Evolutionary conservation across 352 stramenopile species (phyloP).

Genomic region (Lagenidium giganteum): DNA sequence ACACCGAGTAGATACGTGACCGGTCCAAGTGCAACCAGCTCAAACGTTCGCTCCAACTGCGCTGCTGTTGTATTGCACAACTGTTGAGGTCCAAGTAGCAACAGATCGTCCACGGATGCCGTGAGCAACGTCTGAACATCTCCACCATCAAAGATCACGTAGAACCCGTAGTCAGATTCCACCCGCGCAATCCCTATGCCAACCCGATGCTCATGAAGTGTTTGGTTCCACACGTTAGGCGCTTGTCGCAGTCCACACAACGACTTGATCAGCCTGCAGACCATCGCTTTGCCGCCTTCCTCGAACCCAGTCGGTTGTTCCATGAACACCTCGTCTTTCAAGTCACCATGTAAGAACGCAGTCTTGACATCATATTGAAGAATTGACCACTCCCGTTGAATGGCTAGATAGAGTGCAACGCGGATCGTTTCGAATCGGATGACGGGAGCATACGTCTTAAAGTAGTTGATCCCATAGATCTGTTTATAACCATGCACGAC

Average conservation of each 20-base stretch:
- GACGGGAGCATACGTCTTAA: conserved; percentile 7
- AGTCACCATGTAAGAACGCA: conserved; percentile 15
- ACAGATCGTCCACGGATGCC: conserved; percentile 5
- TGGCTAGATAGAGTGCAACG: background rate
- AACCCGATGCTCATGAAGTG: conserved; percentile 1
- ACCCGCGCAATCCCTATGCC: background rate
- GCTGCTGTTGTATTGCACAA: background rate
- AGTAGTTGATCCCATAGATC: conserved; percentile 2
- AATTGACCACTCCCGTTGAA: conserved; percentile 9
- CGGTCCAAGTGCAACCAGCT: conserved; percentile 1
- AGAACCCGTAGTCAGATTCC: conserved; percentile 4
- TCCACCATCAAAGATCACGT: background rate
- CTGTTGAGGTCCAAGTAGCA: background rate
- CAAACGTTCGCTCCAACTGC: background rate
- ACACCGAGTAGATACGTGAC: conserved; percentile 10
- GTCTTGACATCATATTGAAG: conserved; percentile 21
- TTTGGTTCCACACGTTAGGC: conserved; percentile 8
- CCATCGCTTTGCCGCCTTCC: background rate
- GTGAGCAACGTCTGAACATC: conserved; percentile 4
- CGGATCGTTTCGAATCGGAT: conserved; percentile 9
- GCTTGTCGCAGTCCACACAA: conserved; percentile 14
- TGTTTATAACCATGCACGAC: conserved; percentile 8
- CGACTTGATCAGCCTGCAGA: conserved; percentile 2
- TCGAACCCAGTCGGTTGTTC: background rate
- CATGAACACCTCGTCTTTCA: conserved; percentile 14